Percentiles rank a stretch among this genome's conserved stretches.
Evolutionary conservation across 2,329 filamentous ascomycete genomes (phyloP).

Genomic region (Atkinsonella texensis): DNA sequence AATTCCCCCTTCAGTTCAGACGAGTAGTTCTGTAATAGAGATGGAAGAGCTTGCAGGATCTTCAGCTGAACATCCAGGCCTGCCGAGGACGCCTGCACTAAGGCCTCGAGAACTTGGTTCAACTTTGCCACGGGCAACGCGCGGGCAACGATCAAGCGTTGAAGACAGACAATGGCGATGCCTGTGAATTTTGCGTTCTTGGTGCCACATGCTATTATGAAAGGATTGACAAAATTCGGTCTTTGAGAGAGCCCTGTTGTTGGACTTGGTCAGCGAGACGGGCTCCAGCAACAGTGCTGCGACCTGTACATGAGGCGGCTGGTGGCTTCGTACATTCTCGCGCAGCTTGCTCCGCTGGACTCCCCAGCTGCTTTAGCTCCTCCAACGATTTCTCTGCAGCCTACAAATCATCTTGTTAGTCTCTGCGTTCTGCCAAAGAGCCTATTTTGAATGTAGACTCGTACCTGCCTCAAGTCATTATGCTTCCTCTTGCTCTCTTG

Average conservation of each 20-base stretch:
- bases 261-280: slow-evolving; percentile 7
- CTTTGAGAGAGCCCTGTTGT: slow-evolving; percentile 68
- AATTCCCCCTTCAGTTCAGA: slow-evolving; percentile 69
- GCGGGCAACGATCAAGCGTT: slow-evolving; percentile 72
- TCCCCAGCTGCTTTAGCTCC: slow-evolving; percentile 54
- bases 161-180: slow-evolving; percentile 78
- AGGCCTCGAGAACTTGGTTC: slow-evolving; percentile 75
- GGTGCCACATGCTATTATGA: slow-evolving; percentile 83
- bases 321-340: slow-evolving; percentile 20
- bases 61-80: slow-evolving; percentile 87
- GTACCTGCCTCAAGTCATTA: slow-evolving; percentile 70
- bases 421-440: neutral
- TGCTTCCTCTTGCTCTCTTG: slow-evolving; percentile 95
- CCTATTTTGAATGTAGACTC: neutral
- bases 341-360: slow-evolving; percentile 25
- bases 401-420: slow-evolving; percentile 27
- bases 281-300: slow-evolving; percentile 9
- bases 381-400: slow-evolving; percentile 89
- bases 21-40: slow-evolving; percentile 81
- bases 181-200: slow-evolving; percentile 83
- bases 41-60: slow-evolving; percentile 83
- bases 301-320: neutral
- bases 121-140: slow-evolving; percentile 70
- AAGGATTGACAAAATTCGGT: slow-evolving; percentile 79
- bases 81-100: slow-evolving; percentile 74